Evolutionary conservation across 2,329 filamentous ascomycete species (phyloP).

Genomic region (Trichoderma lentiforme): DNA sequence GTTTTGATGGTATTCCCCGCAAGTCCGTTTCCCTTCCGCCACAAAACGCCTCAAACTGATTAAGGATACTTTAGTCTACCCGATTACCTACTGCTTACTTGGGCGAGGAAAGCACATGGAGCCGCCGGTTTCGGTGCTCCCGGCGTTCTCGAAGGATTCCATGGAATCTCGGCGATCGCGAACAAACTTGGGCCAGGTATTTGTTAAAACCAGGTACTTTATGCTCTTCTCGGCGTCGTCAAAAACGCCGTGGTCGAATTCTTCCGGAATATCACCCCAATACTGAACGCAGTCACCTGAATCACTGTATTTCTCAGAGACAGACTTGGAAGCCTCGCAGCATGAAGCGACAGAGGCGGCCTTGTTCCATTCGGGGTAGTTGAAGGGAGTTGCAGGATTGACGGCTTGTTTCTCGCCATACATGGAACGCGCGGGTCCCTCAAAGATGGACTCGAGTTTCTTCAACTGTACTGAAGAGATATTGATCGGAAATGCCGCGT

Average conservation of each 20-base stretch:
- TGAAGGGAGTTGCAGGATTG: constrained; percentile 41
- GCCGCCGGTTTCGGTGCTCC: constrained; percentile 16
- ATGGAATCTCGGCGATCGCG: constrained; percentile 32
- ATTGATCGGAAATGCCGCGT: constrained; percentile 64
- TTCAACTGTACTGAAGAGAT: constrained; percentile 53
- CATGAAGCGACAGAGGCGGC: neutral
- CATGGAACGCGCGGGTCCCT: constrained; percentile 44
- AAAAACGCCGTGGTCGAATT: constrained; percentile 53
- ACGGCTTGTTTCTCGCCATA: constrained; percentile 36
- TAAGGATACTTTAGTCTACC: neutral
- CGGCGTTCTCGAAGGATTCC: constrained; percentile 19
- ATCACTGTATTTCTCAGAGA: neutral
- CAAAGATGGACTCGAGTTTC: constrained; percentile 54
- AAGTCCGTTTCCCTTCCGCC: neutral
- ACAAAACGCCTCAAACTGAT: neutral
- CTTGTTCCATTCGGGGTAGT: constrained; percentile 9
- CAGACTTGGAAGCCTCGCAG: neutral
- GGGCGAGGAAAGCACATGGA: neutral
- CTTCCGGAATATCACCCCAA: constrained; percentile 43
- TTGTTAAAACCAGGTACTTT: constrained; percentile 65
- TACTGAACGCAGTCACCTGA: constrained; percentile 27
- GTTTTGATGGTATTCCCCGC: neutral
- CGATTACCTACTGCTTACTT: neutral
- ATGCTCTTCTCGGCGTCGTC: constrained; percentile 58
- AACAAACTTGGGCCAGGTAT: constrained; percentile 63